Conservation (phyloP, 2,329 filamentous ascomycete genomes). For the Pezicula carpinea region DNA sequence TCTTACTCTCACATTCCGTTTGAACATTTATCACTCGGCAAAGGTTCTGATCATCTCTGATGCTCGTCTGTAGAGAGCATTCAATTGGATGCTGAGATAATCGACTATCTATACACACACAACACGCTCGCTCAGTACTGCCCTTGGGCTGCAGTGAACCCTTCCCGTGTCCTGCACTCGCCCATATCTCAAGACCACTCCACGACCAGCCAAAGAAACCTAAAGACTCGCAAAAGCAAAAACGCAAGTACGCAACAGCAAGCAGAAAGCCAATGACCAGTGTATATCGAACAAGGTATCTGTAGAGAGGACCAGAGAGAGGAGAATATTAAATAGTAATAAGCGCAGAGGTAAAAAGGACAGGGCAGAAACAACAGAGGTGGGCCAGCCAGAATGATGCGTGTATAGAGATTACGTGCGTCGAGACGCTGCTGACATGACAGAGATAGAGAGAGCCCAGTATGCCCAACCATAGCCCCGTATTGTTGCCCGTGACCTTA, state of each 20-base stretch:
- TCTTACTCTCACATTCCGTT: too few species aligned
- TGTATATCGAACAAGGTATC: conserved; percentile 60
- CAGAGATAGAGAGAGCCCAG: conserved; percentile 26
- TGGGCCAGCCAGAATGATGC: conserved; percentile 29
- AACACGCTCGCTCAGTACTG: not conserved
- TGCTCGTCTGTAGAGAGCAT: not conserved
- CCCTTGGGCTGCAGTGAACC: not conserved
- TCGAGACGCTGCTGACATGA: conserved; percentile 16
- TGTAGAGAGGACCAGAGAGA: conserved; percentile 30
- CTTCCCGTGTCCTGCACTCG: not conserved
- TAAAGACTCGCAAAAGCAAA: conserved; percentile 9
- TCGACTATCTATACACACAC: conserved; percentile 1
- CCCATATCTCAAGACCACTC: not conserved
- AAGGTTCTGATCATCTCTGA: conserved; percentile 12
- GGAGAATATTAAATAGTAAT: conserved; percentile 17
- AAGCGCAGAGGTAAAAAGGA: conserved; percentile 21
- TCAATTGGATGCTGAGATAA: not conserved
- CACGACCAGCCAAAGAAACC: conserved; percentile 11
- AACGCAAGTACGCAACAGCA: conserved; percentile 12
- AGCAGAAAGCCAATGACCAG: conserved; percentile 14
- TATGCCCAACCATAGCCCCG: conserved; percentile 32
- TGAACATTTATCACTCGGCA: not conserved
- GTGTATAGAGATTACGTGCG: conserved; percentile 26
- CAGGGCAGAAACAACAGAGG: conserved; percentile 30
- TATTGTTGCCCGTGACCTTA: conserved; percentile 42